Conservation (phyloP, 164 flowering plant genomes). For the Warburgia ugandensis region DNA sequence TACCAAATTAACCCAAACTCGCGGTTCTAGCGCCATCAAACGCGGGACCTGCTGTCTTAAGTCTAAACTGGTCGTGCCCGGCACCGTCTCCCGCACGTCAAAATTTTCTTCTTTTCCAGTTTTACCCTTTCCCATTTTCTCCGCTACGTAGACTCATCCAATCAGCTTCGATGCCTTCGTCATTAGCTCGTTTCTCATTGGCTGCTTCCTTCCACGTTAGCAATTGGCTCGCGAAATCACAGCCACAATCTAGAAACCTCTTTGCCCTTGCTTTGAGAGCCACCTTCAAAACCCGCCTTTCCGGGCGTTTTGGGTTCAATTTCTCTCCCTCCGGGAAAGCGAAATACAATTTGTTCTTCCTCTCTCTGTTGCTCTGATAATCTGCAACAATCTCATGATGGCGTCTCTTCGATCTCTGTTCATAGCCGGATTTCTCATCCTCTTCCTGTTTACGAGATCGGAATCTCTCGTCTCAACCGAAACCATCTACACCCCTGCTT, state of each 20-base stretch:
- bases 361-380: neutral
- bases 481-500: constrained; percentile 28
- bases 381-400: constrained; percentile 8
- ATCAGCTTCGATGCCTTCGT: constrained; percentile 23
- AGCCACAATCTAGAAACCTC: constrained; percentile 3
- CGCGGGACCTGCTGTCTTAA: too few relatives aligned
- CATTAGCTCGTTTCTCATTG: constrained; percentile 42
- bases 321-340: neutral
- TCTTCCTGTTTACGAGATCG: constrained; percentile 19
- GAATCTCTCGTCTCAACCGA: constrained; percentile 26
- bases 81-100: too few relatives aligned
- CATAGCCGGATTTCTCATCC: constrained; percentile 13
- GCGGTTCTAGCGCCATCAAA: too few relatives aligned
- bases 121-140: neutral
- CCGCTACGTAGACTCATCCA: constrained; percentile 14
- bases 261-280: too few relatives aligned
- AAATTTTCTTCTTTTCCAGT: too few relatives aligned
- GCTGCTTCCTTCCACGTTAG: constrained; percentile 41
- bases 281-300: neutral
- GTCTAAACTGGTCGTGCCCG: too few relatives aligned
- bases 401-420: constrained; percentile 6
- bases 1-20: too few relatives aligned
- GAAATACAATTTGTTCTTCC: neutral
- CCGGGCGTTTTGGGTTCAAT: neutral
- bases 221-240: constrained; percentile 4